These are phyloP conservation scores for Knufia petricola DNA, from an alignment of 2,329 filamentous ascomycete species.

Conservation along the genomic window DNA sequence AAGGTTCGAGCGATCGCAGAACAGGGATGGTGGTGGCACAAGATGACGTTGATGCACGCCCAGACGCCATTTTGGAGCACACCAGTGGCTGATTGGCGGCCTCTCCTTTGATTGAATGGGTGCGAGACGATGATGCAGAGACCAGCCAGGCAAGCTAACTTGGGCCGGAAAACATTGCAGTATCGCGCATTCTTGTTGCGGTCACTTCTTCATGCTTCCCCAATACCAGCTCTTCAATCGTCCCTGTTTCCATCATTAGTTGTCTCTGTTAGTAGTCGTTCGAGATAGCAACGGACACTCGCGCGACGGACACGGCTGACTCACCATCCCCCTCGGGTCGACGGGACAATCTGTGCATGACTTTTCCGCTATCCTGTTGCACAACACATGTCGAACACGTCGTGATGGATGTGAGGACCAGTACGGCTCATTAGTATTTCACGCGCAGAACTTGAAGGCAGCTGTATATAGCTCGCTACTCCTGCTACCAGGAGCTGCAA, in stretches of 20 bases:
- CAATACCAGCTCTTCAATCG: no score
- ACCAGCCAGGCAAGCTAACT: not conserved
- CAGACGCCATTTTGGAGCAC: not conserved
- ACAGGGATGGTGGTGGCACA: not conserved
- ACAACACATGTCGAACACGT: conserved; percentile 1
- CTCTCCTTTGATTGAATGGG: not conserved
- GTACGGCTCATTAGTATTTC: not conserved
- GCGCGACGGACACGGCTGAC: no score
- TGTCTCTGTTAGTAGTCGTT: no score
- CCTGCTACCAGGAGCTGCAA: not conserved
- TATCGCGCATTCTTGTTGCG: not conserved
- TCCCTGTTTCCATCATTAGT: no score
- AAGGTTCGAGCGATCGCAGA: not conserved
- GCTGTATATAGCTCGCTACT: no score
- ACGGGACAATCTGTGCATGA: not conserved
- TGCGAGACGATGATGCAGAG: not conserved
- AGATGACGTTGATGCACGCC: not conserved
- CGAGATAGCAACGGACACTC: no score
- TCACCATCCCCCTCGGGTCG: not conserved
- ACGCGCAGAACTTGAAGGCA: not conserved
- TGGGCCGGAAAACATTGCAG: not conserved
- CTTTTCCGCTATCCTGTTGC: not conserved
- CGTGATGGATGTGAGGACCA: not conserved
- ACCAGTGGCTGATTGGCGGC: not conserved
- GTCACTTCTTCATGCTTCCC: not conserved